A percentile compares a stretch with the other conserved stretches of the same genome.
Evolutionary conservation across 768 basidiomycete genomes (phyloP).

Genomic region (Boletus vinaceobasis): DNA sequence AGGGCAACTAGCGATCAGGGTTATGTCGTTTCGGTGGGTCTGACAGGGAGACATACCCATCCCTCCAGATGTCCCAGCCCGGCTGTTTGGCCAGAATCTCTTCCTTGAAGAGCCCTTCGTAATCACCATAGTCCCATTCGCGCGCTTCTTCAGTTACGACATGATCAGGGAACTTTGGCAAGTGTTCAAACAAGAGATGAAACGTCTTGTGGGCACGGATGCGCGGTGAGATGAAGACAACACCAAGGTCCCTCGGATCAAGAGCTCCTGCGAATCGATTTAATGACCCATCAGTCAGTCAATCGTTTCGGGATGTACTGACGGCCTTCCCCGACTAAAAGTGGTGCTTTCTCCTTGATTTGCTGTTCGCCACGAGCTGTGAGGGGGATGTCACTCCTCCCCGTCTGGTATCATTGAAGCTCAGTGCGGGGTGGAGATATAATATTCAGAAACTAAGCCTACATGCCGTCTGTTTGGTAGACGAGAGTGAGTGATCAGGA

Average conservation of each 20-base stretch:
- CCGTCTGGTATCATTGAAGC: constrained; percentile 55
- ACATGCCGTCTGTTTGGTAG: constrained; percentile 55
- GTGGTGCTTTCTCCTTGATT: constrained; percentile 57
- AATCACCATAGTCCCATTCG: constrained; percentile 93
- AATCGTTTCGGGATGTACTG: constrained; percentile 30
- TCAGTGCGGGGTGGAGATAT: neutral
- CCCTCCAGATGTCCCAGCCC: constrained; percentile 80
- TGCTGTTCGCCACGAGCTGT: constrained; percentile 72
- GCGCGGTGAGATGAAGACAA: constrained; percentile 83
- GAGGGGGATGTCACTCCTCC: constrained; percentile 82
- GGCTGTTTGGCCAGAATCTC: constrained; percentile 66
- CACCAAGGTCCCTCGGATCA: constrained; percentile 74
- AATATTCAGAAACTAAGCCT: constrained; percentile 19
- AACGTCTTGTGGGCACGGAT: constrained; percentile 83
- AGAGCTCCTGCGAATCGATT: constrained; percentile 51
- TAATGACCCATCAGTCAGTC: neutral
- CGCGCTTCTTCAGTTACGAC: constrained; percentile 60
- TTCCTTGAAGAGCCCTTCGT: constrained; percentile 77
- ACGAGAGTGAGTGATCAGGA: constrained; percentile 3
- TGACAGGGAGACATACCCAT: constrained; percentile 51
- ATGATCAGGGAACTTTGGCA: constrained; percentile 47
- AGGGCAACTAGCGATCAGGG: constrained; percentile 58
- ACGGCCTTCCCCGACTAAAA: constrained; percentile 78
- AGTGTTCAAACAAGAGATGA: constrained; percentile 65
- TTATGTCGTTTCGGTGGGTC: neutral